Conservation (phyloP, 139 green algal species). For the Tetradesmus obliquus region DNA sequence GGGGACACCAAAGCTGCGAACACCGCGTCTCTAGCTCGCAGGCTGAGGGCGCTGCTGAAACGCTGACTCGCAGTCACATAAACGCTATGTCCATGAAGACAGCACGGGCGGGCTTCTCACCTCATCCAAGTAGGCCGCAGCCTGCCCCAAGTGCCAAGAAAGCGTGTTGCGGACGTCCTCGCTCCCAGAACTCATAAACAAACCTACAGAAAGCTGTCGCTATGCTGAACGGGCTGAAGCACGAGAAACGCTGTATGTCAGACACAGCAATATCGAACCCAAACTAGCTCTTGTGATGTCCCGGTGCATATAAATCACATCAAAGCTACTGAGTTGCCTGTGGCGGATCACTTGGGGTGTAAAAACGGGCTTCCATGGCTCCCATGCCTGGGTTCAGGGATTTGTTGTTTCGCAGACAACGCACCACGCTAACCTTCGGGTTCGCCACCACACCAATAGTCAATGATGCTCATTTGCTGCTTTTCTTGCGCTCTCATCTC, state of each 20-base stretch:
- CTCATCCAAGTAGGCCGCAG: not conserved
- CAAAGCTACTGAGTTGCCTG: not conserved
- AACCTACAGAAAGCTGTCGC: not conserved
- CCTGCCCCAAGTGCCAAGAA: not conserved
- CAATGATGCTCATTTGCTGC: too few relatives aligned
- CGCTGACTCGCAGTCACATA: not conserved
- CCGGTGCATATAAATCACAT: not conserved
- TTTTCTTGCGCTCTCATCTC: too few relatives aligned
- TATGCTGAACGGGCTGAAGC: not conserved
- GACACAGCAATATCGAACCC: not conserved
- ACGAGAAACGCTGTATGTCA: not conserved
- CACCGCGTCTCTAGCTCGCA: not conserved
- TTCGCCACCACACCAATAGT: too few relatives aligned
- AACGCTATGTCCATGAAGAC: not conserved
- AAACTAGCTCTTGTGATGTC: not conserved
- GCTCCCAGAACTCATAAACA: not conserved
- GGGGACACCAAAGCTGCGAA: not conserved
- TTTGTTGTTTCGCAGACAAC: too few relatives aligned
- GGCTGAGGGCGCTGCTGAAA: not conserved
- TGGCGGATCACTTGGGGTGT: not conserved
- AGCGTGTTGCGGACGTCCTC: not conserved
- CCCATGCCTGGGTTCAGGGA: not conserved
- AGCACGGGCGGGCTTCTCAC: not conserved
- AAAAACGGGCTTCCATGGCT: not conserved
- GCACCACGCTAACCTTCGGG: too few relatives aligned